Percentiles rank a stretch among this genome's conserved stretches.
Evolutionary conservation across 495 filamentous ascomycete genomes (phyloP).

Genomic region (Daldinia concentrica): DNA sequence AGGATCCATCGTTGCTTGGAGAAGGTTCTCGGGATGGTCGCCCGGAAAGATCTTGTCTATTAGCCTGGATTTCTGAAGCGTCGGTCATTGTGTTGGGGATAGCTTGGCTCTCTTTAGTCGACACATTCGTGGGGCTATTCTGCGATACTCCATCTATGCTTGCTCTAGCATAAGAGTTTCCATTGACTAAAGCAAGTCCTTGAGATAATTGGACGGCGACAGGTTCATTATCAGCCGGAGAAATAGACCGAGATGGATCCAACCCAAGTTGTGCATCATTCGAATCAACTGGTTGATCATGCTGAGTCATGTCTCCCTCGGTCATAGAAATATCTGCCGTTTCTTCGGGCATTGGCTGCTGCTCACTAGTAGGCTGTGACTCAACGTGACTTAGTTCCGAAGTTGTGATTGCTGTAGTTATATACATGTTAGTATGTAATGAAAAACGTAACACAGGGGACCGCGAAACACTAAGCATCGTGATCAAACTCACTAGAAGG

Average conservation of each 20-base stretch:
- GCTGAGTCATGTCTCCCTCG: constrained; percentile 7
- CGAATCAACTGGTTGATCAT: constrained; percentile 4
- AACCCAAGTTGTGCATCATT: neutral
- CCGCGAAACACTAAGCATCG: neutral
- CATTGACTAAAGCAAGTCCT: neutral
- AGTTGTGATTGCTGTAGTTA: neutral
- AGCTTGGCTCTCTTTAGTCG: neutral
- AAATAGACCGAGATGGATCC: neutral
- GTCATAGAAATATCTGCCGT: constrained; percentile 12
- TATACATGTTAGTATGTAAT: constrained; percentile 13
- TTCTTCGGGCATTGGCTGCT: constrained; percentile 3
- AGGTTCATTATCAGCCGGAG: neutral
- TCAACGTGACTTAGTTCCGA: constrained; percentile 1
- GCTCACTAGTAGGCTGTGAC: constrained; percentile 7
- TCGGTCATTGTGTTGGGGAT: neutral
- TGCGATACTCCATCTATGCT: neutral
- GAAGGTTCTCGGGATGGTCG: constrained; percentile 16
- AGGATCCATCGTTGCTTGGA: constrained; percentile 28
- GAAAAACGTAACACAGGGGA: neutral
- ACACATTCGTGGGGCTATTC: neutral
- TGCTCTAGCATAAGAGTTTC: neutral
- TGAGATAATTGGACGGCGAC: neutral
- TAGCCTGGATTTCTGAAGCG: neutral
- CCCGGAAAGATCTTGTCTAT: constrained; percentile 13
- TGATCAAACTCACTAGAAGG: constrained; percentile 8